Evolutionary conservation across 805 yeast species (phyloP).

Genomic region (Tetrapisispora fleetii): DNA sequence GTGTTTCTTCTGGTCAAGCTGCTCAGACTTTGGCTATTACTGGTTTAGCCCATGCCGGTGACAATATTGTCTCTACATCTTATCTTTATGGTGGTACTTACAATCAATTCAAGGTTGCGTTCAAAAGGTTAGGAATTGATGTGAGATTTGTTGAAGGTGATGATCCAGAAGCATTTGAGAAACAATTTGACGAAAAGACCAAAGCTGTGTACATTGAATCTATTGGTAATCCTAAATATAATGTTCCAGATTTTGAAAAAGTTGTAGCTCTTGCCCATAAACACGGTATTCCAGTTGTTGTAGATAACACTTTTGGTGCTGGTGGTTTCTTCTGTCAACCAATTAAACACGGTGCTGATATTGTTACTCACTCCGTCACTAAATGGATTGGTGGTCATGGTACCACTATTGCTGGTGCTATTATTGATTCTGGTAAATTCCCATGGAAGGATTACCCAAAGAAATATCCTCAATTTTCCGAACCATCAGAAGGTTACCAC

Average conservation of each 20-base stretch:
- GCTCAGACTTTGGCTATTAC: slow-evolving; percentile 83
- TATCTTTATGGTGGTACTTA: slow-evolving; percentile 92
- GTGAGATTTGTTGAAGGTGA: slow-evolving; percentile 81
- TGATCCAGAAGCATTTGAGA: slow-evolving; percentile 57
- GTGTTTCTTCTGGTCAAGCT: slow-evolving; percentile 92
- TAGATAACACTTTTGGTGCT: slow-evolving; percentile 95
- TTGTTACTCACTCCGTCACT: slow-evolving; percentile 89
- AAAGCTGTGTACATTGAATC: slow-evolving; percentile 85
- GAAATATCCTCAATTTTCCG: slow-evolving; percentile 82
- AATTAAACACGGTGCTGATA: slow-evolving; percentile 81
- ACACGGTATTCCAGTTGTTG: slow-evolving; percentile 82
- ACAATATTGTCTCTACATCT: slow-evolving; percentile 79
- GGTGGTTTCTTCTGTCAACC: slow-evolving; percentile 87
- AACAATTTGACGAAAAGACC: slow-evolving; percentile 70
- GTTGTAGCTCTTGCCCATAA: slow-evolving; percentile 71
- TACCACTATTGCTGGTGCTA: slow-evolving; percentile 84
- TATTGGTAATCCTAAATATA: slow-evolving; percentile 87
- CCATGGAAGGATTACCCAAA: slow-evolving; percentile 81
- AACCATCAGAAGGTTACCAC: slow-evolving; percentile 91
- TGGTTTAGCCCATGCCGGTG: slow-evolving; percentile 79
- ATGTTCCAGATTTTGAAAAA: slow-evolving; percentile 81
- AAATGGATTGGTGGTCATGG: slow-evolving; percentile 99
- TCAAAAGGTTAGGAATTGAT: slow-evolving; percentile 81
- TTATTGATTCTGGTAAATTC: slow-evolving; percentile 86
- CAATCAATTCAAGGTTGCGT: slow-evolving; percentile 88